A percentile compares a stretch with the other conserved stretches of the same genome.
Evolutionary conservation across 495 filamentous ascomycete species (phyloP).

Genomic region (Aspergillus bridgeri): DNA sequence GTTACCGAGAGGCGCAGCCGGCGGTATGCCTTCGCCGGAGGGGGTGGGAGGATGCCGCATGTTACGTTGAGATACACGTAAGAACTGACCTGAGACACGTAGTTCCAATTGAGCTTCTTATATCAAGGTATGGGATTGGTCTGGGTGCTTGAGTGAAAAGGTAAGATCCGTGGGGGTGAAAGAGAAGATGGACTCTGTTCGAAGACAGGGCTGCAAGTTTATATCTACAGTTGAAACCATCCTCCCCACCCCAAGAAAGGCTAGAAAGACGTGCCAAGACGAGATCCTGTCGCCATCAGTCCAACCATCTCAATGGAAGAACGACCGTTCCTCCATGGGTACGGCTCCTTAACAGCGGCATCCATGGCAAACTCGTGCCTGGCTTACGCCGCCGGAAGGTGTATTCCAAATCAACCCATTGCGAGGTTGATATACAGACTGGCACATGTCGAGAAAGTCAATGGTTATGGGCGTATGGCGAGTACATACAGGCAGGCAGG

Average conservation of each 20-base stretch:
- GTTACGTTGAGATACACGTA: not conserved
- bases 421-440: not conserved
- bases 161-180: not conserved
- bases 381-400: slow-evolving; percentile 9
- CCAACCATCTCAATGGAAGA: not conserved
- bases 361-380: slow-evolving; percentile 11
- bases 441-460: not conserved
- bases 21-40: slow-evolving; percentile 1
- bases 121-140: not conserved
- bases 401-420: slow-evolving; percentile 2
- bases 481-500: not conserved
- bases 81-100: too few relatives aligned
- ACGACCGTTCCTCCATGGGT: not conserved
- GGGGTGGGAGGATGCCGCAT: slow-evolving; percentile 1
- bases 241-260: slow-evolving; percentile 8
- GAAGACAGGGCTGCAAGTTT: not conserved
- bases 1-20: slow-evolving; percentile 7
- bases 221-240: slow-evolving; percentile 1
- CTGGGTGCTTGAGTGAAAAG: not conserved
- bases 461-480: not conserved
- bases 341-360: slow-evolving; percentile 1
- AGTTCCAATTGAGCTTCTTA: not conserved
- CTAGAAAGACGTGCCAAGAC: slow-evolving; percentile 12
- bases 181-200: not conserved
- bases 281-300: slow-evolving; percentile 2